These are phyloP conservation scores for Turritis glabra DNA, from an alignment of 345 rosid genomes.

Conservation along the genomic window DNA sequence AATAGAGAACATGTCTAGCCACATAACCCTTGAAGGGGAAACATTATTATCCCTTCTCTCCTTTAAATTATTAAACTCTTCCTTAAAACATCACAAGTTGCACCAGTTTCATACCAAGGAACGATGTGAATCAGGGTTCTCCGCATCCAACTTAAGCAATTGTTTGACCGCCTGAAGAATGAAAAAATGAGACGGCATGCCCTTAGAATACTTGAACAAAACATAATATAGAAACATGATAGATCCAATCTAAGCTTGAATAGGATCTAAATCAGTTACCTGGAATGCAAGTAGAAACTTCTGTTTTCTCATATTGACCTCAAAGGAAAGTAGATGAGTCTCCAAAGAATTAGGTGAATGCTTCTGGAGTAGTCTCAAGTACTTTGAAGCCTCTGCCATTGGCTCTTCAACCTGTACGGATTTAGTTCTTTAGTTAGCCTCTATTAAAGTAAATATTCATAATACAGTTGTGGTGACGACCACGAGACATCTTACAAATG, in stretches of 20 bases:
- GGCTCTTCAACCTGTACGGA: conserved; percentile 81
- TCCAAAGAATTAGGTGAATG: conserved; percentile 79
- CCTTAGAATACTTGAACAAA: conserved; percentile 6
- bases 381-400: conserved; percentile 84
- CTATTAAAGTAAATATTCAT: conserved; percentile 10
- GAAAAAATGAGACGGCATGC: background rate
- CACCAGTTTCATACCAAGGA: conserved; percentile 64
- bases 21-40: background rate
- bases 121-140: conserved; percentile 85
- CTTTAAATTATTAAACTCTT: conserved; percentile 3
- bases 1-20: conserved; percentile 1
- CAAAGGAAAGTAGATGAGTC: conserved; percentile 95
- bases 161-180: conserved; percentile 79
- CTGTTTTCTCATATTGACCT: conserved; percentile 92
- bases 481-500: background rate
- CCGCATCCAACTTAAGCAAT: conserved; percentile 77
- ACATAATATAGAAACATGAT: background rate
- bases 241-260: background rate
- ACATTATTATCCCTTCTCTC: background rate
- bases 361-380: conserved; percentile 90
- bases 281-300: conserved; percentile 89
- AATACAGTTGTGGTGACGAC: background rate
- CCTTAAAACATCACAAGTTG: conserved; percentile 14
- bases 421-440: conserved; percentile 25
- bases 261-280: conserved; percentile 47